A percentile compares a stretch with the other conserved stretches of the same genome.
phyloP scores from a whole-genome alignment of 2,329 filamentous ascomycete genomes.

The Alternaria brassicae region DNA sequence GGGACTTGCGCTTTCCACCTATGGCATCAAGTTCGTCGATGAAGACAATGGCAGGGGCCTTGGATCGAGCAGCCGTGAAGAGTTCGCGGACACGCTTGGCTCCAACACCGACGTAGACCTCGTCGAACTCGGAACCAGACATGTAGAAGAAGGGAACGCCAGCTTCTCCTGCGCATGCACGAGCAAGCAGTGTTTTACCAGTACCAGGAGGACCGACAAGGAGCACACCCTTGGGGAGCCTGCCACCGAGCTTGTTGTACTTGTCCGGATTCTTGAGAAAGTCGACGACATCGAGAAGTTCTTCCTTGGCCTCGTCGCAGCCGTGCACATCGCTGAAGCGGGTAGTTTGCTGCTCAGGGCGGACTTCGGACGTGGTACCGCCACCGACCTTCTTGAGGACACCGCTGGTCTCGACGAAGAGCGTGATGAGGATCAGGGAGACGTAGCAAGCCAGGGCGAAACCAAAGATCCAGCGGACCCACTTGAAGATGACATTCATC shows the following conservation, averaged over 20 bases:
- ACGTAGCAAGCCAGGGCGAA: slow-evolving; percentile 83
- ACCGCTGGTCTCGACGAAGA: slow-evolving; percentile 82
- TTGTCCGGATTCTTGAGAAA: slow-evolving; percentile 92
- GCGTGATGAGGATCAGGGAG: slow-evolving; percentile 77
- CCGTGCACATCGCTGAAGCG: slow-evolving; percentile 94
- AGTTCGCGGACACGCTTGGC: slow-evolving; percentile 95
- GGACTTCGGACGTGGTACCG: slow-evolving; percentile 79
- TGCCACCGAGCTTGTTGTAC: slow-evolving; percentile 92
- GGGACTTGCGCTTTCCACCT: slow-evolving; percentile 88
- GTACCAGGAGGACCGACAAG: slow-evolving; percentile 95
- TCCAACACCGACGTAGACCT: slow-evolving; percentile 96
- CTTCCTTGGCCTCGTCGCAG: slow-evolving; percentile 97
- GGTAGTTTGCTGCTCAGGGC: slow-evolving; percentile 89
- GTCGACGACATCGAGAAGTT: slow-evolving; percentile 94
- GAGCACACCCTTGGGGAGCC: slow-evolving; percentile 94
- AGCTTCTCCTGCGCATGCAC: slow-evolving; percentile 94
- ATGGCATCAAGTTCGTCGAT: slow-evolving; percentile 95
- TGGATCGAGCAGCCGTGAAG: slow-evolving; percentile 81
- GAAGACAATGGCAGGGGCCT: slow-evolving; percentile 92
- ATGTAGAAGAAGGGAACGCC: slow-evolving; percentile 99
- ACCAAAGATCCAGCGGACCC: slow-evolving; percentile 83
- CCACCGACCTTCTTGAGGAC: slow-evolving; percentile 79
- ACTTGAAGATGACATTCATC: slow-evolving; percentile 81
- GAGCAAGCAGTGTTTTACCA: slow-evolving; percentile 93
- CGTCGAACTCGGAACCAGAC: slow-evolving; percentile 98